Percentiles rank a stretch among this genome's conserved stretches.
Evolutionary conservation across 305 asterid genomes (phyloP).

Genomic region (Rubia peregrina): DNA sequence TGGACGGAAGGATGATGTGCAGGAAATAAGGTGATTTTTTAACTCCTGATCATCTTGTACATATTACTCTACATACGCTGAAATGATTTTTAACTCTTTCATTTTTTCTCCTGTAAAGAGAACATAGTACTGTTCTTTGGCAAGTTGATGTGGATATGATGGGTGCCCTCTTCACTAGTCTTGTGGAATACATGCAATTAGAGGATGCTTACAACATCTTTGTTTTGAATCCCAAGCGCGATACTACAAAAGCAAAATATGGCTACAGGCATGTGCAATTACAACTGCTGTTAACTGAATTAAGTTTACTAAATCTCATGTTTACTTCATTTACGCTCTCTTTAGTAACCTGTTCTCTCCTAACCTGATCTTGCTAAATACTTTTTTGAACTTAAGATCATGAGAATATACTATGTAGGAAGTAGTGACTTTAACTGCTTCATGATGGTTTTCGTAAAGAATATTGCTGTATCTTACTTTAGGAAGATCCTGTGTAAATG

Average conservation of each 20-base stretch:
- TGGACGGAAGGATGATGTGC: slow-evolving; percentile 72
- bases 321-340: not conserved
- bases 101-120: slow-evolving; percentile 36
- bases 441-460: not conserved
- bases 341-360: not conserved
- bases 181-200: slow-evolving; percentile 84
- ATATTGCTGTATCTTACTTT: not conserved
- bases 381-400: not conserved
- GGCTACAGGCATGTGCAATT: slow-evolving; percentile 66
- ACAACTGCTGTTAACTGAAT: not conserved
- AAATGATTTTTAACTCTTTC: slow-evolving; percentile 3
- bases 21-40: slow-evolving; percentile 43
- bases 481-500: not conserved
- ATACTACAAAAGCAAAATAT: slow-evolving; percentile 59
- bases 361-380: not conserved
- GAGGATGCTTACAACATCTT: slow-evolving; percentile 84
- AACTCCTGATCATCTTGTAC: slow-evolving; percentile 5
- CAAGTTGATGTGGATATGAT: slow-evolving; percentile 97
- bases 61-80: not conserved
- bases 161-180: slow-evolving; percentile 67
- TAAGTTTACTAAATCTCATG: not conserved
- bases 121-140: slow-evolving; percentile 61
- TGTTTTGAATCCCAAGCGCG: slow-evolving; percentile 77
- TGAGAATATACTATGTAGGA: not conserved
- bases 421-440: not conserved